Evolutionary conservation across 108 stramenopile genomes (phyloP), one percentile per base, ranked within the genome.

Genomic region (Aurantiochytrium sp.): DNA sequence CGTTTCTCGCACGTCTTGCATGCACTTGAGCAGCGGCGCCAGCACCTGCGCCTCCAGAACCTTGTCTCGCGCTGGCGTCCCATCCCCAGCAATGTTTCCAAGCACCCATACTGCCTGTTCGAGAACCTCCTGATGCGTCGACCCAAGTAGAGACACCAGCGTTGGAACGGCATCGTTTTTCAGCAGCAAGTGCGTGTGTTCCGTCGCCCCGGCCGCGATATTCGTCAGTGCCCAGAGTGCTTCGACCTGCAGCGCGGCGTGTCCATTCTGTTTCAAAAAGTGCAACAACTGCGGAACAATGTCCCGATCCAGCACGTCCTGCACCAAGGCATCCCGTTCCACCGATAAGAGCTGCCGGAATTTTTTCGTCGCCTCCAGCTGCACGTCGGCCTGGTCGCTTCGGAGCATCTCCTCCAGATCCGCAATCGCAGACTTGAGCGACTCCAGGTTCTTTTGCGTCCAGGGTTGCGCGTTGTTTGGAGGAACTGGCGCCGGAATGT

Each of bases 151-250:
- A 42, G 96, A 93, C 12, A 97, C 96, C 91, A 99, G 98, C 88
- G 98, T 98, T 76, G 97, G 97, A 42, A 98, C 97, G 16, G 99
- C 99, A 55, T 97, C 97, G 76, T 96, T 95, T 87, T 98, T 96
- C 94, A 99, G 98, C 28, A 99, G 97, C 58, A 98, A 96, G 88
- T 96, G 95, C 64, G 98, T 98, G 93, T 99, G 98, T 21, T 98
- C 97, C 23, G 95, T 94, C 10, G 98, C 97, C 59, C 98, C 99
- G 44, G 96, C 96, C 18, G 99, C 99, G 90, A 99, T 98, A 92
- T 99, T 99, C 60, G 99, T 99, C 59, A 99, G 90, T 14, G 98
- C 98, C 99, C 99, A 99, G 6, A 98, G 97, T 58, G 99, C 98
- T 93, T 99, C 99, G 91, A 99, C 98, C 90, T 99, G 99, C 87